Percentiles rank a stretch among this genome's conserved stretches.
Conservation (phyloP, 169 alveolate species). For the Plasmodium relictum region DNA sequence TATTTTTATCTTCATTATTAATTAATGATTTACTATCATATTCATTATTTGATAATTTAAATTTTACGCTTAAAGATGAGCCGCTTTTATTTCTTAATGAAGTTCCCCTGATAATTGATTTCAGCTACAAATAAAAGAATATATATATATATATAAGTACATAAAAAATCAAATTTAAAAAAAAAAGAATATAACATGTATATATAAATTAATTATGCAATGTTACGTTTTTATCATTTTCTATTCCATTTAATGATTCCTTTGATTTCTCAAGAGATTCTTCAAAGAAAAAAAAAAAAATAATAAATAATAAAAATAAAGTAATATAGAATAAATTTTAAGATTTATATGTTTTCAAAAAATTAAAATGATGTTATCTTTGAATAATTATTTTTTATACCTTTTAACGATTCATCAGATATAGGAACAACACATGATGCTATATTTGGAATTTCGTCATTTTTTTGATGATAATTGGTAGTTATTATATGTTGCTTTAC, state of each 20-base stretch:
- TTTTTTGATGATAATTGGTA: slow-evolving; percentile 24
- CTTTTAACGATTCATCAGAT: slow-evolving; percentile 67
- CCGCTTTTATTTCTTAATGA: slow-evolving; percentile 67
- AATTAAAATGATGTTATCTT: neutral
- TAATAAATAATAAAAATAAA: neutral
- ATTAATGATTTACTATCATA: slow-evolving; percentile 9
- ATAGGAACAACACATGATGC: slow-evolving; percentile 51
- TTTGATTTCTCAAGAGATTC: slow-evolving; percentile 69
- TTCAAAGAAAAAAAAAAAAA: slow-evolving; percentile 2
- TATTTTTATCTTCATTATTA: slow-evolving; percentile 15
- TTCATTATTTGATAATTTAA: slow-evolving; percentile 31
- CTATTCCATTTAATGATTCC: slow-evolving; percentile 46
- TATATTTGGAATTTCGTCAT: slow-evolving; percentile 46
- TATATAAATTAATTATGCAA: neutral
- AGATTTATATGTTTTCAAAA: neutral
- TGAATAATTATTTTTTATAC: slow-evolving; percentile 12
- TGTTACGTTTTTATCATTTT: slow-evolving; percentile 71
- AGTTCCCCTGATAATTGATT: slow-evolving; percentile 71
- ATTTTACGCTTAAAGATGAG: slow-evolving; percentile 63
- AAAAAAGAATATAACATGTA: neutral
- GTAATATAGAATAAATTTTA: neutral
- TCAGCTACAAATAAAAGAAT: slow-evolving; percentile 18
- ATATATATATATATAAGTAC: slow-evolving; percentile 8
- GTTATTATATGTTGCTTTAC: slow-evolving; percentile 68
- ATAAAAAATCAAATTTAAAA: neutral